Base-by-base conservation (phyloP, 257 asterid genomes). In the Thymus mandschuricus region DNA sequence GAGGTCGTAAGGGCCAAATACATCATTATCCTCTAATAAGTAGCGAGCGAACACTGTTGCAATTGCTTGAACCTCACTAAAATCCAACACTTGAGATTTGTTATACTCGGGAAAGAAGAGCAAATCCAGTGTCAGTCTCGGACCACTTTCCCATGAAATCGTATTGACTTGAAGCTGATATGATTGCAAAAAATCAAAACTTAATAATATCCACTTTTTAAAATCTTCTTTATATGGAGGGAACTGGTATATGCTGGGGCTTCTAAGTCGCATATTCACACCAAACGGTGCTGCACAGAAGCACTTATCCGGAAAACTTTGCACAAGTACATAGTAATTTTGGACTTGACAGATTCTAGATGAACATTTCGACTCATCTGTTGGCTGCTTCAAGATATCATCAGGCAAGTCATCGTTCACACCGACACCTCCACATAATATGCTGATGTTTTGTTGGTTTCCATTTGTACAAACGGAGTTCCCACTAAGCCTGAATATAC, bases 251-350 rank as follows among this genome's bases (percentile, higher is more conserved):
- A 86, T 75, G 75, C 88, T 83, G 8, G 88, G 88, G 66, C 91
- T 86, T 77, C 91, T 79, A 33, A 86, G 81, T 7, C 80, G 73
- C 2, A 86, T 7, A 28, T 75, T 85, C 40, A 86, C 76, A 29
- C 88, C 88, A 46, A 86, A 86, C 48, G 91, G 91, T 15, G 85
- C 85, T 0, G 85, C 87, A 70, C 88, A 86, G 34, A 79, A 50
- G 82, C 91, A 86, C 13, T 44, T 27, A 69, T 68, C 56, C 0
- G 76, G 84, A 64, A 86, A 56, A 68, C 82, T 51, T 43, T 85
- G 88, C 69, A 81, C 76, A 60, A 75, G 72, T 75, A 67, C 54
- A 8, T 31, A 83, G 80, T 49, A 1, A 10, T 21, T 3, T 1
- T n/a, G 10, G 64, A 10, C 34, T 10, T 79, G 75, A 76, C 91